Evolutionary conservation across 257 asterid species (phyloP).

Genomic region (Primulina tabacum): DNA sequence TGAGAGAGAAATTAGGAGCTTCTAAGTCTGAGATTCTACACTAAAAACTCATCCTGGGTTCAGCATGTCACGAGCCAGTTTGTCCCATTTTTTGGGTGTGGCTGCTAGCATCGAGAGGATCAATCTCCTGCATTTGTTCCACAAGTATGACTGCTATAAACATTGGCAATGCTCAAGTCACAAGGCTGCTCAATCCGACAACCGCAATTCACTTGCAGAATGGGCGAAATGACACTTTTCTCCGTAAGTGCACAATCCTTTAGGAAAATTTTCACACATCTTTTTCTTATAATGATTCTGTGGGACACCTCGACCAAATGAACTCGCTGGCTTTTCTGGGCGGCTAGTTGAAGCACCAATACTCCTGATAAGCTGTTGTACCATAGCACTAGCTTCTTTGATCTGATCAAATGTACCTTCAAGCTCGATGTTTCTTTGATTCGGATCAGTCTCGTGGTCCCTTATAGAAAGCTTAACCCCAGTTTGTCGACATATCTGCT

Average conservation of each 20-base stretch:
- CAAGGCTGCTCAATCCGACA: constrained; percentile 15
- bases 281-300: constrained; percentile 36
- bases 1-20: neutral
- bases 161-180: neutral
- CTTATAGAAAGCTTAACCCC: constrained; percentile 48
- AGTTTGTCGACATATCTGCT: constrained; percentile 44
- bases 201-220: constrained; percentile 37
- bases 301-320: constrained; percentile 23
- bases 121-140: neutral
- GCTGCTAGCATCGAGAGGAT: neutral
- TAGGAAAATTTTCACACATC: constrained; percentile 45
- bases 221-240: constrained; percentile 53
- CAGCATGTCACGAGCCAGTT: neutral
- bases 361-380: constrained; percentile 37
- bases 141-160: neutral
- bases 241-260: constrained; percentile 48
- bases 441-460: constrained; percentile 50
- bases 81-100: neutral
- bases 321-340: constrained; percentile 24
- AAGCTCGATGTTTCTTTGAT: constrained; percentile 50
- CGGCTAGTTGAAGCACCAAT: constrained; percentile 23
- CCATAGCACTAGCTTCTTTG: constrained; percentile 48
- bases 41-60: neutral
- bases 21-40: neutral
- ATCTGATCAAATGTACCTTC: constrained; percentile 63